Evolutionary conservation across 768 basidiomycete species (phyloP).

Genomic region (Gloeophyllum trabeum): DNA sequence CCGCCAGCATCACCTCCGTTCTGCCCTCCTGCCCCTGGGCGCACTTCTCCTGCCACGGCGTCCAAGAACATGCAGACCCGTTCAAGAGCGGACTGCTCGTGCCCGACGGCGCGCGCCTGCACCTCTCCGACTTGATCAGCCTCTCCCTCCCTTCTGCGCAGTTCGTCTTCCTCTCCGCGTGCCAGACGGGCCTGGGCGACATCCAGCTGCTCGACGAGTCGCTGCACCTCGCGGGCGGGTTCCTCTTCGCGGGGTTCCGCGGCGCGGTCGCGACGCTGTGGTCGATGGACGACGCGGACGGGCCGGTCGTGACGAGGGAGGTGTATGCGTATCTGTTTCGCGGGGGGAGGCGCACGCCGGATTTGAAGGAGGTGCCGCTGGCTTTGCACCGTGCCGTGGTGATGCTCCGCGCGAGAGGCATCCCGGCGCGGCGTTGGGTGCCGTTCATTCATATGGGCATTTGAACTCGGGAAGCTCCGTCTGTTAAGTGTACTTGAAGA

Average conservation of each 20-base stretch:
- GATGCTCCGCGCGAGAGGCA: no score
- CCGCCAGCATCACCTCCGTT: no score
- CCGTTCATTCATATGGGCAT: no score
- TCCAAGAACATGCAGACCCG: slow-evolving; percentile 13
- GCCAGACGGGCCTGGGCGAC: slow-evolving; percentile 6
- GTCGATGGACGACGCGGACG: slow-evolving; percentile 4
- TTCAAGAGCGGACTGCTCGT: slow-evolving; percentile 17
- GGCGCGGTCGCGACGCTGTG: slow-evolving; percentile 6
- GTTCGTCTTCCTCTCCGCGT: slow-evolving; percentile 35
- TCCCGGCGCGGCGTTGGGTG: no score
- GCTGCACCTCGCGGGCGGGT: slow-evolving; percentile 5
- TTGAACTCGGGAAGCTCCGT: no score
- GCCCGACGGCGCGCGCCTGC: slow-evolving; percentile 11
- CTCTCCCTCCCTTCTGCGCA: slow-evolving; percentile 9
- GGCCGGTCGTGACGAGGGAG: slow-evolving; percentile 1
- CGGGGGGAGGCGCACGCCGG: no score
- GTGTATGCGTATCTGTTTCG: no score
- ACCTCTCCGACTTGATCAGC: slow-evolving; percentile 10
- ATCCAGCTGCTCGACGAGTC: slow-evolving; percentile 3
- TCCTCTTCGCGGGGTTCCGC: slow-evolving; percentile 5
- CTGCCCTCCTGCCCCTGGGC: no score
- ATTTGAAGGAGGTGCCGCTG: no score
- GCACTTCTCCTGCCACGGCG: slow-evolving; percentile 19
- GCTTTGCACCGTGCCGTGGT: no score
- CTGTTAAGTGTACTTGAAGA: no score